Evolutionary conservation across 2,329 filamentous ascomycete species (phyloP), one percentile per base, ranked within the genome.

Genomic region (Rhynchosporium graminicola): DNA sequence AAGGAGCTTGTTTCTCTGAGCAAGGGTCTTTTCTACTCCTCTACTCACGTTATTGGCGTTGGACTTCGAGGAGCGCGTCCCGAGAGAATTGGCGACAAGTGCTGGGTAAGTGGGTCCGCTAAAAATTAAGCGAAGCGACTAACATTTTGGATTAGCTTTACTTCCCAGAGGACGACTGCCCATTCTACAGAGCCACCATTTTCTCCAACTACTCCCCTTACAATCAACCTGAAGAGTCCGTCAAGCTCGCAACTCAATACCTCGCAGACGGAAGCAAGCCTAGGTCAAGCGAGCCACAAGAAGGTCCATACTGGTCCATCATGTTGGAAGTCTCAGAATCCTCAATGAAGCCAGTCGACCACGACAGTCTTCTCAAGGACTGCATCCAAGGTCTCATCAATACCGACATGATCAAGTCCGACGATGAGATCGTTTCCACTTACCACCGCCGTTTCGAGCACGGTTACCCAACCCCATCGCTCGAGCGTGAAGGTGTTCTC

Each of bases 181-280:
- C 92, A 76, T 99, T 99, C 85, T 99, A 99, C 85, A 91, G 95
- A 72, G 95, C 95, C 74, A 99, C 95, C 75, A 98, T 99, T 81
- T 99, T 99, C 87, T 98, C 94, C 79, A 99, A 99, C 86, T 99
- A 99, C 85, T 98, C 95, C 28, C 95, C 94, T 59, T 88, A 96
- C 86, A 99, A 99, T 84, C 95, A 98, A 81, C 95, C 95, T 40
- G 82, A 90, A 69, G 82, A 87, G 63, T 87, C 88, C 62, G 88
- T 83, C 75, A 95, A 96, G 83, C 87, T 99, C 61, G 86, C 92
- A 45, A 98, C 95, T 28, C 80, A 92, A 71, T 90, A 93, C 77
- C 83, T 93, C 47, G 95, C 90, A 62, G 84, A 97, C 73, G 95
- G 95, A 76, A 90, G 87, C 78, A 91, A 92, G 80, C 85, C 92